phyloP scores from a whole-genome alignment of 73 alveolate genomes.

The Effrenium voratum region DNA sequence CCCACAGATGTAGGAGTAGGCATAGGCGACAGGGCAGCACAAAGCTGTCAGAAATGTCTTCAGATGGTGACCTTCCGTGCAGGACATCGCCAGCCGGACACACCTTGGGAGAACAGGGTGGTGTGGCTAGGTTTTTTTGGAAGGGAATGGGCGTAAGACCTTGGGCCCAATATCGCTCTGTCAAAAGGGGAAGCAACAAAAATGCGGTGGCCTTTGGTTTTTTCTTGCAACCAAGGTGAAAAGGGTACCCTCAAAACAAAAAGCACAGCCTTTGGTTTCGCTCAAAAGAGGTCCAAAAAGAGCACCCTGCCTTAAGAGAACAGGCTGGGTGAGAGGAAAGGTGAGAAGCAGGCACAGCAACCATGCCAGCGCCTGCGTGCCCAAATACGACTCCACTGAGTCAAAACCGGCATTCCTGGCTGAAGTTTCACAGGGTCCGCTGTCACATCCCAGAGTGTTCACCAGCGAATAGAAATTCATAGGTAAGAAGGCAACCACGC shows the following conservation, averaged over 20 bases:
- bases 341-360: conserved; percentile 5
- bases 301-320: too few relatives aligned
- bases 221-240: too few relatives aligned
- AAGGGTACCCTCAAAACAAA: too few relatives aligned
- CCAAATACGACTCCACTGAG: conserved; percentile 16
- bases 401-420: background rate
- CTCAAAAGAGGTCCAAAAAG: too few relatives aligned
- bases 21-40: conserved; percentile 17
- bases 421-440: conserved; percentile 10
- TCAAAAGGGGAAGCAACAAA: background rate
- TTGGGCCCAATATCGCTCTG: background rate
- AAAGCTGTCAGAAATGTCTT: background rate
- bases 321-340: conserved; percentile 26
- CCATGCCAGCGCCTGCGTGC: background rate
- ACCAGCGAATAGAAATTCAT: conserved; percentile 4
- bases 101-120: background rate
- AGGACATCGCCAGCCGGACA: conserved; percentile 11
- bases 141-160: background rate
- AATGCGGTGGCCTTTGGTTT: too few relatives aligned
- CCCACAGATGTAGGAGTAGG: conserved; percentile 11
- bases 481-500: conserved; percentile 27
- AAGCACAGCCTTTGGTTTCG: too few relatives aligned
- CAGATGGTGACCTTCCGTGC: background rate
- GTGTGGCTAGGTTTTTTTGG: too few relatives aligned
- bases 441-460: conserved; percentile 12